Percentiles rank a stretch among this genome's conserved stretches.
Conservation (phyloP, 1,284 basidiomycete species). For the Veloporphyrellus conicus region DNA sequence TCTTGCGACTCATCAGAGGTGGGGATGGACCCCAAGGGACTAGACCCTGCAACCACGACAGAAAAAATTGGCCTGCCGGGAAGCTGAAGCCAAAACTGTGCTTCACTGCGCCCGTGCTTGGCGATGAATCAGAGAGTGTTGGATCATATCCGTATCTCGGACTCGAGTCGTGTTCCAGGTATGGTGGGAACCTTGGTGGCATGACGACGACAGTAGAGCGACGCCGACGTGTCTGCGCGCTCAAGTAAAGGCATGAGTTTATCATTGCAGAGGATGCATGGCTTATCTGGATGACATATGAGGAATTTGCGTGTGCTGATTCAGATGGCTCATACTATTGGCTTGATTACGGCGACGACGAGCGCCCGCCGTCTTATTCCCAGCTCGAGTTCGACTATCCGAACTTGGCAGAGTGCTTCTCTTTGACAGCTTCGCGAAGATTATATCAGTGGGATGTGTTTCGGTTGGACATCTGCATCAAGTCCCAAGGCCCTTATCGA, state of each 20-base stretch:
- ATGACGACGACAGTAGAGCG: slow-evolving; percentile 55
- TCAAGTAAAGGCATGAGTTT: too few relatives aligned
- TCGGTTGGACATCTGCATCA: slow-evolving; percentile 66
- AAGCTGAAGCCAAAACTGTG: slow-evolving; percentile 73
- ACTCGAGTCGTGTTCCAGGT: slow-evolving; percentile 40
- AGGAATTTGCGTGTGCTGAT: neutral
- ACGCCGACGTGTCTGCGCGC: too few relatives aligned
- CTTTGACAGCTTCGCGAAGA: slow-evolving; percentile 84
- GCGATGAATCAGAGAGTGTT: neutral
- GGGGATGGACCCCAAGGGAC: slow-evolving; percentile 69
- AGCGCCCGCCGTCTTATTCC: slow-evolving; percentile 69
- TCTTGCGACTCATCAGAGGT: slow-evolving; percentile 49
- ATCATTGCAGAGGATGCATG: too few relatives aligned
- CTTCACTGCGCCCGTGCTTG: slow-evolving; percentile 44
- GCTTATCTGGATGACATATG: neutral
- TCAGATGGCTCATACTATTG: slow-evolving; percentile 71
- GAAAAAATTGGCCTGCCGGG: slow-evolving; percentile 63
- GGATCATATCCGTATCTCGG: neutral
- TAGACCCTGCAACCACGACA: slow-evolving; percentile 59
- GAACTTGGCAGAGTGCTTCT: slow-evolving; percentile 69
- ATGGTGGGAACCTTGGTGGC: slow-evolving; percentile 77
- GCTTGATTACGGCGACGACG: slow-evolving; percentile 58
- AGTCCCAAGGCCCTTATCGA: slow-evolving; percentile 69
- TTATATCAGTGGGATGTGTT: slow-evolving; percentile 70
- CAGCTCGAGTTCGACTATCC: slow-evolving; percentile 57